phyloP scores from a whole-genome alignment of 495 filamentous ascomycete genomes.

The Cenococcum geophilum region DNA sequence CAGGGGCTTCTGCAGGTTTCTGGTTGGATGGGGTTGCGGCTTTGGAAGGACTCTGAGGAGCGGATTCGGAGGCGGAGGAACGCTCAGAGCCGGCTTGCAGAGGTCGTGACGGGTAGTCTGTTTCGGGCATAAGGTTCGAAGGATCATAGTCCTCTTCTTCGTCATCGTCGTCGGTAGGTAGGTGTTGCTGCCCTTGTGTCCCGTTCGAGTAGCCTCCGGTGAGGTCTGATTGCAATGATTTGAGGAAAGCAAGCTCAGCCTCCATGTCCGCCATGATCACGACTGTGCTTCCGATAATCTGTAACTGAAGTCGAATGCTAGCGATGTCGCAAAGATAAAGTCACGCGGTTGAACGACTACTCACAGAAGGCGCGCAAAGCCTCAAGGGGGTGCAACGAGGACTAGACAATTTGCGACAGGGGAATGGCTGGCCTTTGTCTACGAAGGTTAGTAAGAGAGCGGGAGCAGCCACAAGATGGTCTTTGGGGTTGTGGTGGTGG shows the following conservation, averaged over 20 bases:
- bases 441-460: not conserved
- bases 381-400: not conserved
- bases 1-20: slow-evolving; percentile 18
- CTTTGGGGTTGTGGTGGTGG: not conserved
- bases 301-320: not conserved
- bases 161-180: slow-evolving; percentile 14
- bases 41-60: not conserved
- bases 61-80: slow-evolving; percentile 6
- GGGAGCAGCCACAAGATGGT: not conserved
- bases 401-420: not conserved
- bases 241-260: slow-evolving; percentile 55
- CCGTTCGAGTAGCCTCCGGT: slow-evolving; percentile 19
- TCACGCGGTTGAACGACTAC: not conserved
- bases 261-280: slow-evolving; percentile 54
- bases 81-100: not conserved
- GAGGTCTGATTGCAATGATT: slow-evolving; percentile 38
- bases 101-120: slow-evolving; percentile 4
- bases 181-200: slow-evolving; percentile 12
- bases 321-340: slow-evolving; percentile 2
- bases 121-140: slow-evolving; percentile 24
- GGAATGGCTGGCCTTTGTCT: not conserved
- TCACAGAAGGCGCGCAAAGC: not conserved
- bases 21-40: slow-evolving; percentile 12
- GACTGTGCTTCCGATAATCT: slow-evolving; percentile 1
- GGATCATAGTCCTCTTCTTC: slow-evolving; percentile 41